phyloP scores from a whole-genome alignment of 257 asterid genomes.

The Hygrophila difformis region DNA sequence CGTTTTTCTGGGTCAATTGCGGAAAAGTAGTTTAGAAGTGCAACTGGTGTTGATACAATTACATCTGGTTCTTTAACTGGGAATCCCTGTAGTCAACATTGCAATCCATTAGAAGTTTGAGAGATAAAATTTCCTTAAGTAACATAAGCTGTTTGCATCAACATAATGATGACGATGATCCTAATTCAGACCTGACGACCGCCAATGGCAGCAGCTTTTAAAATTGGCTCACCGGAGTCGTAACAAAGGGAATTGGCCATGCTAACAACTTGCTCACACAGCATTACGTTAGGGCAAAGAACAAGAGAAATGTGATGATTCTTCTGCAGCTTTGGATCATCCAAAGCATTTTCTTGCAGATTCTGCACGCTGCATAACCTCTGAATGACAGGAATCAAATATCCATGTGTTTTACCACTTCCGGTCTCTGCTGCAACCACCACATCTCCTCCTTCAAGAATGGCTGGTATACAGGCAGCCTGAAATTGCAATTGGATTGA shows the following conservation, averaged over 20 bases:
- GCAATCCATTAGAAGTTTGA: no score
- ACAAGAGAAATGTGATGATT: conserved; percentile 48
- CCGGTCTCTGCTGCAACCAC: conserved; percentile 99
- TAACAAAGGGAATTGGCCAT: conserved; percentile 74
- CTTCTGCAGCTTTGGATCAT: conserved; percentile 26
- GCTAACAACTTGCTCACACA: conserved; percentile 94
- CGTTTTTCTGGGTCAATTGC: no score
- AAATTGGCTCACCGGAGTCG: conserved; percentile 53
- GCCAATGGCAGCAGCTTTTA: conserved; percentile 65
- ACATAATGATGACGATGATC: no score
- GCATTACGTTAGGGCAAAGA: conserved; percentile 91
- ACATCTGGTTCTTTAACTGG: no score
- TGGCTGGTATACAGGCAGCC: conserved; percentile 78
- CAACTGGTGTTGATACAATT: no score
- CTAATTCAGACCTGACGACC: conserved; percentile 70
- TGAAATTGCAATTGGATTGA: conserved; percentile 21
- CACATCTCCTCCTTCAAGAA: conserved; percentile 77
- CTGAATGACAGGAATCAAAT: conserved; percentile 75
- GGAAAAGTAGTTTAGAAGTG: no score
- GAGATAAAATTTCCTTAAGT: no score
- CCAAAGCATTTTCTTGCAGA: conserved; percentile 22
- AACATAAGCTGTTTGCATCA: no score
- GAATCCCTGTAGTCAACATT: no score
- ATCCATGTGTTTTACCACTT: conserved; percentile 95
- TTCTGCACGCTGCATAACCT: conserved; percentile 37